Percentiles rank a stretch among this genome's conserved stretches.
These are phyloP conservation scores for Aspergillus panamensis DNA, from an alignment of 495 filamentous ascomycete genomes.

Conservation along the genomic window DNA sequence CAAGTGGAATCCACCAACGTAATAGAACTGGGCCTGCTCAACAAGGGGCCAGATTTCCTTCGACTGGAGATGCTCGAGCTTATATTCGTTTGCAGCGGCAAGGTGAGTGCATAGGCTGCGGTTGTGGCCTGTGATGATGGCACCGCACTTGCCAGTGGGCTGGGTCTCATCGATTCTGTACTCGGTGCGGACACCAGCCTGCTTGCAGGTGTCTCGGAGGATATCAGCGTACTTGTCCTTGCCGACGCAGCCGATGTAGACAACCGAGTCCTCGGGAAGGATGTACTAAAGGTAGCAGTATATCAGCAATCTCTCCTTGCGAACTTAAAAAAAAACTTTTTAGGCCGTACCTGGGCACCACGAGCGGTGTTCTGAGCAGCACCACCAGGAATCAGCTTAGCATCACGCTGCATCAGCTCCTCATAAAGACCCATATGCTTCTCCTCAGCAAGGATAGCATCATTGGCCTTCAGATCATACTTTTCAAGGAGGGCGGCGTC, in stretches of 20 bases:
- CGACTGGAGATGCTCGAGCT: constrained; percentile 87
- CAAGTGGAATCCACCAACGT: constrained; percentile 87
- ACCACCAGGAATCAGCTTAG: constrained; percentile 92
- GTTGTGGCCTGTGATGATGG: constrained; percentile 93
- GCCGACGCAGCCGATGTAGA: constrained; percentile 92
- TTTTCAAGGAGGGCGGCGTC: constrained; percentile 79
- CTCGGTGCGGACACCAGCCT: constrained; percentile 84
- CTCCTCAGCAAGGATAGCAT: constrained; percentile 92
- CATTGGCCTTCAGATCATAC: constrained; percentile 91
- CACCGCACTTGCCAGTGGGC: constrained; percentile 90
- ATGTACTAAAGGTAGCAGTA: constrained; percentile 62
- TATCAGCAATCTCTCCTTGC: background rate
- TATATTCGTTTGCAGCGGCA: constrained; percentile 94
- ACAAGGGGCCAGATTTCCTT: constrained; percentile 88
- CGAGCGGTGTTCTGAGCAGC: constrained; percentile 98
- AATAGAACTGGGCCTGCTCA: constrained; percentile 82
- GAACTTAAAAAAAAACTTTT: background rate
- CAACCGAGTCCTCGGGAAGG: constrained; percentile 76
- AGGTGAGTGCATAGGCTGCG: constrained; percentile 93
- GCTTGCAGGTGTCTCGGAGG: constrained; percentile 72
- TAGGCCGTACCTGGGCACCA: constrained; percentile 67
- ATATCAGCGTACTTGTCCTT: constrained; percentile 86
- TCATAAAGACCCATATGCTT: constrained; percentile 88
- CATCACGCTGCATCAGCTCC: constrained; percentile 80
- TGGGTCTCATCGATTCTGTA: constrained; percentile 82